Evolutionary conservation across 371 early-diverging fungal genomes (phyloP).

Genomic region (Syncephalis fuscata): DNA sequence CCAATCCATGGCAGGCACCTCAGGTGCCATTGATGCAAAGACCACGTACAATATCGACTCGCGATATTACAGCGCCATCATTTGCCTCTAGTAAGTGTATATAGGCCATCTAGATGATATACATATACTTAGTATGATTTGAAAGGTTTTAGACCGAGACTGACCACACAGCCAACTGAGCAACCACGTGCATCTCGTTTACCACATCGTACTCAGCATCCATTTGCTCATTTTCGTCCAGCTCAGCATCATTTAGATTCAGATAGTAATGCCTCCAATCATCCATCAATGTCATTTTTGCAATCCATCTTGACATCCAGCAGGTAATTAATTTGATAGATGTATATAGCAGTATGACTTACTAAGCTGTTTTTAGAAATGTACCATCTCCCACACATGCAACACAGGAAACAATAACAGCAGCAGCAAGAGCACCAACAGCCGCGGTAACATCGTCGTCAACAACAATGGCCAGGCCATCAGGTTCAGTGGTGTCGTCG

Average conservation of each 20-base stretch:
- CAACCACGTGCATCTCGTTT: not conserved
- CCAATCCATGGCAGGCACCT: slow-evolving; percentile 65
- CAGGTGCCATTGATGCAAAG: slow-evolving; percentile 1
- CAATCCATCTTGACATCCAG: no score
- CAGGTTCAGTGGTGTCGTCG: not conserved
- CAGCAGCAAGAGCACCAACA: not conserved
- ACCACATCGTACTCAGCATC: not conserved
- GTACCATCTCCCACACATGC: not conserved
- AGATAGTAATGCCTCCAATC: no score
- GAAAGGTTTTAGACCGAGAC: not conserved
- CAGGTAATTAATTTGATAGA: not conserved
- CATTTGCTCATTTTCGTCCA: no score
- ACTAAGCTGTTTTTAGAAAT: not conserved
- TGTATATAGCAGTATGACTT: not conserved
- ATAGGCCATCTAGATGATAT: not conserved
- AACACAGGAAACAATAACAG: not conserved
- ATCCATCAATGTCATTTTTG: no score
- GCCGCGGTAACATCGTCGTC: not conserved
- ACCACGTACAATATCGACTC: not conserved
- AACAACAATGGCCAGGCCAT: not conserved
- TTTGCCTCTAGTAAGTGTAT: not conserved
- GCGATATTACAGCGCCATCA: not conserved
- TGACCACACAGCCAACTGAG: not conserved
- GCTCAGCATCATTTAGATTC: no score
- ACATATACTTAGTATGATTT: not conserved